Conservation (phyloP, 2,329 filamentous ascomycete genomes). For the Polychaeton citri region DNA sequence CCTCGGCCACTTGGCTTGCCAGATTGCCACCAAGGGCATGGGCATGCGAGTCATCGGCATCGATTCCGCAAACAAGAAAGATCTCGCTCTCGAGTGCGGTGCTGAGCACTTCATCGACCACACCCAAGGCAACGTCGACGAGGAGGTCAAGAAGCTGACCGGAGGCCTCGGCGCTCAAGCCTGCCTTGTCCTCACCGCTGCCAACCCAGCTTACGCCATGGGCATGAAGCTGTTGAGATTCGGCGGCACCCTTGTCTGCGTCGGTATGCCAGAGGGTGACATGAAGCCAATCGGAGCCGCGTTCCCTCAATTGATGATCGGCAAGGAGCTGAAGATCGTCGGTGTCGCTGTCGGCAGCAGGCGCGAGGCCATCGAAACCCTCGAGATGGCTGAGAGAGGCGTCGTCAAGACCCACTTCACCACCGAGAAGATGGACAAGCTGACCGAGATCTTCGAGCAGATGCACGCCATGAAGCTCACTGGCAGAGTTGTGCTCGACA, state of each 20-base stretch:
- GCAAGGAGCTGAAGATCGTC: slow-evolving; percentile 29
- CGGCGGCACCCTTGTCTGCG: slow-evolving; percentile 31
- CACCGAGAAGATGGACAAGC: slow-evolving; percentile 33
- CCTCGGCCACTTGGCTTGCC: slow-evolving; percentile 46
- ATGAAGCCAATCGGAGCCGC: slow-evolving; percentile 30
- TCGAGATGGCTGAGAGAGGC: slow-evolving; percentile 31
- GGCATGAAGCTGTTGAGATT: slow-evolving; percentile 30
- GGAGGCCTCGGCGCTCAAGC: slow-evolving; percentile 47
- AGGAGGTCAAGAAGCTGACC: slow-evolving; percentile 44
- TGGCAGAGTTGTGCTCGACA: slow-evolving; percentile 35
- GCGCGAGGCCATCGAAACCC: slow-evolving; percentile 35
- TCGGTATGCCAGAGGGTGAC: slow-evolving; percentile 36
- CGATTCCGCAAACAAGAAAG: slow-evolving; percentile 52
- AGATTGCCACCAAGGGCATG: slow-evolving; percentile 48
- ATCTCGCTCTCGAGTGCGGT: slow-evolving; percentile 45
- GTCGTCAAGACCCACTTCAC: slow-evolving; percentile 36
- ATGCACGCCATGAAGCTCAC: slow-evolving; percentile 32
- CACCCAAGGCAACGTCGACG: slow-evolving; percentile 38
- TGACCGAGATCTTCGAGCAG: slow-evolving; percentile 32
- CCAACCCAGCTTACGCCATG: slow-evolving; percentile 33
- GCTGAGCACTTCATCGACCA: slow-evolving; percentile 55
- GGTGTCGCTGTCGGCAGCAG: slow-evolving; percentile 34
- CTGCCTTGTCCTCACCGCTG: slow-evolving; percentile 42
- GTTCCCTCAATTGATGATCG: slow-evolving; percentile 27
- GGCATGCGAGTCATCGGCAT: slow-evolving; percentile 48